Conservation (phyloP, 805 yeast species). For the Myxozyma udenii region DNA sequence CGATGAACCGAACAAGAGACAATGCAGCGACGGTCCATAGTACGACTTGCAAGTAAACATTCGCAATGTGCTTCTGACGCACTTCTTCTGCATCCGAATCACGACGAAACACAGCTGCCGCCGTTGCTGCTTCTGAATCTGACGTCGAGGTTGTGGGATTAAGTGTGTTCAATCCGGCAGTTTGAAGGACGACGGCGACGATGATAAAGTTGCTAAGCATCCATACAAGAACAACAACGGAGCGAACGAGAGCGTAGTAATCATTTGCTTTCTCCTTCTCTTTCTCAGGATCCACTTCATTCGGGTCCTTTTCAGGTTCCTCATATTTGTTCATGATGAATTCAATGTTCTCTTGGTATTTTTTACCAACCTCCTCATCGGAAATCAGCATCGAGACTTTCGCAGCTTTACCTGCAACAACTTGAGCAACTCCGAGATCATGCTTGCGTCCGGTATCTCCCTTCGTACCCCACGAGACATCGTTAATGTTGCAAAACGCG, state of each 20-base stretch:
- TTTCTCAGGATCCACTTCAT: constrained; percentile 42
- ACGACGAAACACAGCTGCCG: no score
- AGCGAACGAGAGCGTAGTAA: constrained; percentile 90
- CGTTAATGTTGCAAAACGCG: constrained; percentile 97
- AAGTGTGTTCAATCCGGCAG: constrained; percentile 65
- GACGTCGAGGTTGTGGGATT: constrained; percentile 61
- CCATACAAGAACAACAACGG: constrained; percentile 96
- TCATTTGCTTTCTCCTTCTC: constrained; percentile 45
- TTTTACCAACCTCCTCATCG: constrained; percentile 73
- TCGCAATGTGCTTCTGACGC: constrained; percentile 3
- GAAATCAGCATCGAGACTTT: constrained; percentile 77
- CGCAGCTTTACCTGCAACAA: constrained; percentile 74
- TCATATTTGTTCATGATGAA: background rate
- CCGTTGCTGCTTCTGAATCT: background rate
- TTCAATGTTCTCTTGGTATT: constrained; percentile 66
- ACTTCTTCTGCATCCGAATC: background rate
- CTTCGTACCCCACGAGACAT: constrained; percentile 98
- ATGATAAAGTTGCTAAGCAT: constrained; percentile 75
- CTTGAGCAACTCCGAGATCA: constrained; percentile 72
- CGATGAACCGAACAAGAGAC: constrained; percentile 75
- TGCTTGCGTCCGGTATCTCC: constrained; percentile 78
- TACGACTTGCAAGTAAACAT: constrained; percentile 44
- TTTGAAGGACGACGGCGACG: constrained; percentile 83
- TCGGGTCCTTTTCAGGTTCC: constrained; percentile 57
- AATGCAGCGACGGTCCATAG: constrained; percentile 89